Evolutionary conservation across 176 grass and related monocot species (phyloP).

Genomic region (barley (Hordeum vulgare)): MorexV3_pseudomolecules_assembly NC_058521.1:216704608-216705107

Average conservation of each 20-base stretch:
- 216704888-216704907: neutral
- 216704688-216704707: neutral
- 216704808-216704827: constrained; percentile 98
- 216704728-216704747: neutral
- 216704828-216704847: constrained; percentile 80
- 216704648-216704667: neutral
- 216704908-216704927: constrained; percentile 37
- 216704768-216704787: constrained; percentile 81
- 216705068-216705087: neutral
- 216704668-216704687: neutral
- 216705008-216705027: constrained; percentile 74
- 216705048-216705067: constrained; percentile 9
- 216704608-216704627: neutral
- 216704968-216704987: constrained; percentile 92
- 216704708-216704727: neutral
- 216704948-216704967: constrained; percentile 96
- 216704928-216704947: constrained; percentile 91
- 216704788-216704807: constrained; percentile 99
- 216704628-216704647: neutral
- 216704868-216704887: constrained; percentile 25
- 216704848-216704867: constrained; percentile 53
- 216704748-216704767: constrained; percentile 59
- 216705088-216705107: constrained; percentile 4
- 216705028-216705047: constrained; percentile 59
- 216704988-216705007: constrained; percentile 98